Base-by-base conservation (phyloP, 352 stramenopile genomes). In the Globisporangium cederbergense region DNA sequence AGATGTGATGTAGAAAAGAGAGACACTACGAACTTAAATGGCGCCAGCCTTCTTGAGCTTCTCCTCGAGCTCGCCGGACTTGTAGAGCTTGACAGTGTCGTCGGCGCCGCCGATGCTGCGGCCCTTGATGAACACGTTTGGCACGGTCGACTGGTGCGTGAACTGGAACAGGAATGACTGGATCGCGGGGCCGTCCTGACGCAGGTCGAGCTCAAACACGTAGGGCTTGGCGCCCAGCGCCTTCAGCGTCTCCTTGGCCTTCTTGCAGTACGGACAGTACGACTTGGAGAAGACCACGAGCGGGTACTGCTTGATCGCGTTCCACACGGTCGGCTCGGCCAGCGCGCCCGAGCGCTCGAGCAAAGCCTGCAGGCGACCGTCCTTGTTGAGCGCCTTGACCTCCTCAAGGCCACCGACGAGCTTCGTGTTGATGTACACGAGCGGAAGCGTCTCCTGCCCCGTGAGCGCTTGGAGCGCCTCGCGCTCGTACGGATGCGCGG, bases 101-200 rank as follows among this genome's bases (percentile, higher is more conserved):
- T 99, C 96, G 63, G 97, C 94, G 46, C 97, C 97, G 62, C 97
- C 97, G 56, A 99, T 84, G 76, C 93, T 96, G 66, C 98, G 91
- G 59, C 93, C 93, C 60, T 92, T 94, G 56, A 99, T 94, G 75
- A 99, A 99, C 40, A 99, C 95, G 72, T 99, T 99, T 0, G 98
- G 97, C 46, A 99, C 97, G 3, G 96, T 99, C 58, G 87, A 87
- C 65, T 98, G 96, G 60, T 91, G 93, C 40, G 96, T 99, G 58
- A 98, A 79, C 32, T 88, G 70, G 57, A 92, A 78, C 34, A 99
- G 77, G 58, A 91, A 97, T 43, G 75, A 72, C 77, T 99, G 94
- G 66, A 99, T 97, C 28, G 88, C 86, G 13, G 62, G 62, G 58
- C 97, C 96, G 69, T 99, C 83, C 10, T 89, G 77, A 53, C 93